Base-by-base conservation (phyloP, 768 basidiomycete species). In the Coprinopsis marcescibilis region DNA sequence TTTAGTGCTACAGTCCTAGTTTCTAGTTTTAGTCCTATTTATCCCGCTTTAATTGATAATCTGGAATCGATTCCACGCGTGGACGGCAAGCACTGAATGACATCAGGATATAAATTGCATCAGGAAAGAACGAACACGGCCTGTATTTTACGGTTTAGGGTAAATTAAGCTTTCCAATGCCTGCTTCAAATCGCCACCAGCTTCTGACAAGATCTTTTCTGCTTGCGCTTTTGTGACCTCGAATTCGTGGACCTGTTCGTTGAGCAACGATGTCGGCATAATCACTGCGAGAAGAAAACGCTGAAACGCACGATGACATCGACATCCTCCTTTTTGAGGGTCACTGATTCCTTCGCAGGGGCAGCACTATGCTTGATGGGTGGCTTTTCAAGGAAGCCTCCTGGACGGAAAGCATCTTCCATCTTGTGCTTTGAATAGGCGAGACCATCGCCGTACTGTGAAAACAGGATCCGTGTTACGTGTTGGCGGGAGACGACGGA, bases 401-500 rank as follows among this genome's bases (percentile, higher is more conserved):
- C 74, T n/a, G 68, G 49, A 14, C 72, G 70, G 56, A 77, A 80
- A 6, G 78, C 81, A 45, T 82, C 80, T 52, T 83, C 81, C 64
- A 86, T 68, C 57, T 78, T 80, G 43, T 71, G 67, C 59, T 85
- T 86, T 20, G 77, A 78, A 56, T 83, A 86, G 7, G 81, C 71
- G 43, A 75, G 75, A 5, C 84, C 84, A 57, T 86, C 84, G 15
- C 61, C 64, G 56, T 78, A 85, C 83, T 85, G 54, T 19, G 17
- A 2, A 14, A 10, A 19, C 43, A 26, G 23, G 35, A 12, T 39
- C 38, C 43, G 33, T 15, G 47, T 23, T 44, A 33, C 23, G 11
- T n/a, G 21, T 7, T 33, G 21, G 24, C 11, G 42, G 25, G 35
- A 26, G 37, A 27, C 34, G 26, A 23, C 19, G 34, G 29, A 30